Conservation (phyloP, 768 basidiomycete genomes). For the Sporobolomyces pararoseus region DNA sequence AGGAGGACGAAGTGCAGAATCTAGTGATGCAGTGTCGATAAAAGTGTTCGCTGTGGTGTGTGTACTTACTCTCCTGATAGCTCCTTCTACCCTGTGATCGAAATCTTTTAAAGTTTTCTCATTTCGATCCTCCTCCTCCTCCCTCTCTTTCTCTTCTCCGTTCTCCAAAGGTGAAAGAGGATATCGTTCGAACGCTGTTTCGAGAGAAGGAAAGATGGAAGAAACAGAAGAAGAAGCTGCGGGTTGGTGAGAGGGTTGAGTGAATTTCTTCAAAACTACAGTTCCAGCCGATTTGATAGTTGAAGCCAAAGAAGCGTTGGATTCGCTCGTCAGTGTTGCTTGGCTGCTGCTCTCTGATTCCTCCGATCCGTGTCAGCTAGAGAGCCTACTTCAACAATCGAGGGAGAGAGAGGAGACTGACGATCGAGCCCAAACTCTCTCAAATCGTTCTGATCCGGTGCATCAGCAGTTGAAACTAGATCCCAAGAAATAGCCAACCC, state of each 20-base stretch:
- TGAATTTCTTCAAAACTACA: neutral
- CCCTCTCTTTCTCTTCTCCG: no score
- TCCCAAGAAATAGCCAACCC: conserved; percentile 85
- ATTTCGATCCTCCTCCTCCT: neutral
- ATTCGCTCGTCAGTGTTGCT: neutral
- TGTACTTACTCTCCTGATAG: neutral
- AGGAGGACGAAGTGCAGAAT: no score
- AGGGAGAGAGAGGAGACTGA: conserved; percentile 54
- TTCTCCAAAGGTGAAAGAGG: neutral
- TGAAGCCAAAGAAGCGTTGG: conserved; percentile 2
- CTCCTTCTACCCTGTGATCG: conserved; percentile 1
- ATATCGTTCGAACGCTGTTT: neutral
- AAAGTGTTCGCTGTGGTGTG: neutral
- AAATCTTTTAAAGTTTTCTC: neutral
- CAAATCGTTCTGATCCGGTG: conserved; percentile 80
- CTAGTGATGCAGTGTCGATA: no score
- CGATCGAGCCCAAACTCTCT: conserved; percentile 83
- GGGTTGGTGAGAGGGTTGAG: no score
- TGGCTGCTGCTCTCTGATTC: conserved; percentile 54
- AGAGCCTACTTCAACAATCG: neutral
- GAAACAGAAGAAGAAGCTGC: no score
- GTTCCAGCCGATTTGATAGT: neutral
- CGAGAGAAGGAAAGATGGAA: neutral
- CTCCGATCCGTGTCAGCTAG: no score
- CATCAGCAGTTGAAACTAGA: conserved; percentile 82